phyloP scores from a whole-genome alignment of 148 eudicot species.

The Vaccinium vitisidaea region DNA sequence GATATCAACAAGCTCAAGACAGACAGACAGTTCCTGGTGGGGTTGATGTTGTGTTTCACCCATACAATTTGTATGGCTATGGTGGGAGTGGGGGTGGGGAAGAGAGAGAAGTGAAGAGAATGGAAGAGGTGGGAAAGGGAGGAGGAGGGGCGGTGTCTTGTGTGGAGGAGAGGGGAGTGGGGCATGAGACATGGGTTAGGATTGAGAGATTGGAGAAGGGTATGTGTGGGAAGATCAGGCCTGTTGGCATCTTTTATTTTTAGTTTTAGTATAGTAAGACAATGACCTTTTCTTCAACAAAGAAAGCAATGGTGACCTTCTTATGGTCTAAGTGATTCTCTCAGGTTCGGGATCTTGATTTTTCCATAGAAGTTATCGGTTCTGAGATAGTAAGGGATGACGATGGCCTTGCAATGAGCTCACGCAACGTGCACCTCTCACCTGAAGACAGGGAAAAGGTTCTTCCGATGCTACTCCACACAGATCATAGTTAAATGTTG shows the following conservation, averaged over 20 bases:
- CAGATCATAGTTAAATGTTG: neutral
- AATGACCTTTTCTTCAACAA: neutral
- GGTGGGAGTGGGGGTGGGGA: neutral
- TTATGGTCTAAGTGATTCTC: neutral
- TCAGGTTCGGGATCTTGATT: constrained; percentile 94
- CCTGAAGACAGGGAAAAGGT: constrained; percentile 79
- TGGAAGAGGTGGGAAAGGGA: constrained; percentile 17
- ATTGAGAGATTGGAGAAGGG: constrained; percentile 81
- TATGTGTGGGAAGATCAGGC: constrained; percentile 92
- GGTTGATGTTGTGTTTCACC: constrained; percentile 82
- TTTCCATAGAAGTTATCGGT: constrained; percentile 61
- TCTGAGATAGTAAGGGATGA: constrained; percentile 71
- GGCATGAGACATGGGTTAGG: constrained; percentile 87
- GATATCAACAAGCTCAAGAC: constrained; percentile 65
- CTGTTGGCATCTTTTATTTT: constrained; percentile 10
- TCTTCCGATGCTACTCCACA: neutral
- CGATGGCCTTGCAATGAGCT: constrained; percentile 97
- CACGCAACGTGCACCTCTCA: constrained; percentile 84
- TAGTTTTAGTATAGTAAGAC: neutral
- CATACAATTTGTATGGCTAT: constrained; percentile 75
- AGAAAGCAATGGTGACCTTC: constrained; percentile 1
- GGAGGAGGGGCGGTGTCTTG: constrained; percentile 40
- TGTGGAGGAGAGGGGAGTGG: constrained; percentile 53
- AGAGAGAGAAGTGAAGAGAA: constrained; percentile 5
- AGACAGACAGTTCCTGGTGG: constrained; percentile 58